Percentiles rank a stretch among this genome's conserved stretches.
phyloP scores from a whole-genome alignment of 1,284 basidiomycete species.

The Cryptococcus maquisensis region DNA sequence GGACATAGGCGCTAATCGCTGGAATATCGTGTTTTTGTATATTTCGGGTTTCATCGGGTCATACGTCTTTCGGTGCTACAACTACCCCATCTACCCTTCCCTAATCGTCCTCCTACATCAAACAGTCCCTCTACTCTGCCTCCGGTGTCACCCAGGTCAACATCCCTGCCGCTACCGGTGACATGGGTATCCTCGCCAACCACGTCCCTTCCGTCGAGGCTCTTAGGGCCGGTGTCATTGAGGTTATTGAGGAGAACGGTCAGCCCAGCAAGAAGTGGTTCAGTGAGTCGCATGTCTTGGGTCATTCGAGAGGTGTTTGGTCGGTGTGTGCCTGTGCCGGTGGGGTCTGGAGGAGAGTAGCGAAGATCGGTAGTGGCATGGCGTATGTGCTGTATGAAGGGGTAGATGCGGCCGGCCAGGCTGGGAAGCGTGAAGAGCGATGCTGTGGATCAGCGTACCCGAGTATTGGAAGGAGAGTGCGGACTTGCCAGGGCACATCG shows the following conservation, averaged over 20 bases:
- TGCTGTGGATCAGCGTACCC: too few relatives aligned
- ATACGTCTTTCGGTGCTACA: not conserved
- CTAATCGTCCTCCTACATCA: not conserved
- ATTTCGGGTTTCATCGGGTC: not conserved
- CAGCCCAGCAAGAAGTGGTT: conserved; percentile 82
- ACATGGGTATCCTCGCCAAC: conserved; percentile 97
- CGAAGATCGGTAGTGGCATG: too few relatives aligned
- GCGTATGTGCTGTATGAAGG: not conserved
- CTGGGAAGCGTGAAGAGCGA: not conserved
- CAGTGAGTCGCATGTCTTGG: conserved; percentile 58
- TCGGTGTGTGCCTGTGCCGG: not conserved
- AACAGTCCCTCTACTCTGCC: conserved; percentile 80
- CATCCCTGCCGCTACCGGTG: conserved; percentile 85
- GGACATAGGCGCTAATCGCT: not conserved
- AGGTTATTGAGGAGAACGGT: conserved; percentile 78
- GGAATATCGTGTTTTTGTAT: not conserved
- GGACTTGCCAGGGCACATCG: too few relatives aligned
- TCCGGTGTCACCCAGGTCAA: conserved; percentile 90
- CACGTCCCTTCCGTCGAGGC: conserved; percentile 92
- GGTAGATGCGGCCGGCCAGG: not conserved
- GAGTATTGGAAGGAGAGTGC: too few relatives aligned
- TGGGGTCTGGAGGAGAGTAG: not conserved
- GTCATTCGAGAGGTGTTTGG: not conserved
- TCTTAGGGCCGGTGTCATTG: conserved; percentile 84
- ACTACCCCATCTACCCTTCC: not conserved